Conservation (phyloP, 768 basidiomycete genomes). For the Auriscalpium orientale region DNA sequence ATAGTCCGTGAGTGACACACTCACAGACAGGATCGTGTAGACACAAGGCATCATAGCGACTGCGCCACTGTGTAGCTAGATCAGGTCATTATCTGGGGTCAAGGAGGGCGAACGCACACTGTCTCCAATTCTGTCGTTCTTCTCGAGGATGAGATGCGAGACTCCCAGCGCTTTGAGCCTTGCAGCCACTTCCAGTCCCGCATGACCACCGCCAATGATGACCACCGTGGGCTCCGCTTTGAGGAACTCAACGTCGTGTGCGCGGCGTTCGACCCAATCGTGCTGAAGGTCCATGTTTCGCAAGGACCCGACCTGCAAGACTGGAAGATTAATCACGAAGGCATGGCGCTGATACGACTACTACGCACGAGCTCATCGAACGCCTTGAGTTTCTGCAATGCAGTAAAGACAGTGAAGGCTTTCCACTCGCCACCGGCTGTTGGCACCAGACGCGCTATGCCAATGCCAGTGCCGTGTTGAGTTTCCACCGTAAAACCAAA, state of each 20-base stretch:
- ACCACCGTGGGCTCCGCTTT: slow-evolving; percentile 36
- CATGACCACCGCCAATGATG: slow-evolving; percentile 37
- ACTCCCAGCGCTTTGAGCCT: slow-evolving; percentile 42
- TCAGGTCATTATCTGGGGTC: neutral
- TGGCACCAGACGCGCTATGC: slow-evolving; percentile 27
- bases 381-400: slow-evolving; percentile 26
- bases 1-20: neutral
- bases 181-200: slow-evolving; percentile 43
- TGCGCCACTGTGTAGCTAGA: slow-evolving; percentile 37
- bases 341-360: no score
- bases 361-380: slow-evolving; percentile 18
- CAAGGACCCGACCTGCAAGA: slow-evolving; percentile 27
- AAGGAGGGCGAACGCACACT: neutral
- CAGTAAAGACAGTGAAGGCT: slow-evolving; percentile 28
- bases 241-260: slow-evolving; percentile 22
- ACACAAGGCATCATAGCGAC: slow-evolving; percentile 31
- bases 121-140: slow-evolving; percentile 45
- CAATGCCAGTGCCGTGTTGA: slow-evolving; percentile 24
- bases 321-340: slow-evolving; percentile 24
- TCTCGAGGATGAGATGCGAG: slow-evolving; percentile 47
- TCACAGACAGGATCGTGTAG: slow-evolving; percentile 27
- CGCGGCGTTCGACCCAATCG: slow-evolving; percentile 20
- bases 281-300: slow-evolving; percentile 30
- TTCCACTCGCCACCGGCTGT: slow-evolving; percentile 23
- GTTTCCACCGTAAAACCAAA: slow-evolving; percentile 33